Percentiles rank a stretch among this genome's conserved stretches.
phyloP scores from a whole-genome alignment of 2,329 filamentous ascomycete species.

The Colletotrichum higginsianum region DNA sequence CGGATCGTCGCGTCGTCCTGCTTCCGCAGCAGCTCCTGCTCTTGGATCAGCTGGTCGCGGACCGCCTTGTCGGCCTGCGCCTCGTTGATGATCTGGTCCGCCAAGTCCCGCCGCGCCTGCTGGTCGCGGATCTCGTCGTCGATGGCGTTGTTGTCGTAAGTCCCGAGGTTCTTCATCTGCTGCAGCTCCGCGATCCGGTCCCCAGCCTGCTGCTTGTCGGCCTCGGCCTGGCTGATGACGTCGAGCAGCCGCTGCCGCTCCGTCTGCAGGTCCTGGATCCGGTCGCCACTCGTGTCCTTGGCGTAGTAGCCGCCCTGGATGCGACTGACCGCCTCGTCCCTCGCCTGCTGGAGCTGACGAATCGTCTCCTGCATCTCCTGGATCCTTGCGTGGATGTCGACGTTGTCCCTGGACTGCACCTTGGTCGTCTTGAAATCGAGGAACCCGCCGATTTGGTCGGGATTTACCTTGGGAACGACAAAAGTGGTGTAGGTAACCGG shows the following conservation, averaged over 20 bases:
- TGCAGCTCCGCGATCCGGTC: not conserved
- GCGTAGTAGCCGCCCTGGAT: not conserved
- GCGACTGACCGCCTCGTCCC: not conserved
- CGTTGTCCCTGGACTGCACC: not conserved
- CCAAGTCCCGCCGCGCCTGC: not conserved
- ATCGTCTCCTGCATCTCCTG: not conserved
- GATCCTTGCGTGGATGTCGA: not conserved
- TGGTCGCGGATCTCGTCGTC: conserved; percentile 9
- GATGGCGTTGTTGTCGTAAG: not conserved
- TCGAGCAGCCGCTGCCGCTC: not conserved
- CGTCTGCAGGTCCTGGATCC: conserved; percentile 1
- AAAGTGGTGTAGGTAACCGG: not conserved
- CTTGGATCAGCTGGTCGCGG: not conserved
- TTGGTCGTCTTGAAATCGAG: not conserved
- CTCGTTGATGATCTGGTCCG: not conserved
- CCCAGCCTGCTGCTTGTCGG: not conserved
- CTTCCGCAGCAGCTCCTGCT: not conserved
- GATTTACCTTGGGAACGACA: too few relatives aligned
- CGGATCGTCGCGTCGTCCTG: not conserved
- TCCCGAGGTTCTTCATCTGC: not conserved
- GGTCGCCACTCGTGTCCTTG: not conserved
- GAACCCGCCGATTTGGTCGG: not conserved
- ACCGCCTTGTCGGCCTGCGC: not conserved
- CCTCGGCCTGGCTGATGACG: conserved; percentile 1
- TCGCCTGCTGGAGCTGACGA: not conserved